phyloP scores from a whole-genome alignment of 176 grass and related monocot species.

The Musa schizocarpa region DNA sequence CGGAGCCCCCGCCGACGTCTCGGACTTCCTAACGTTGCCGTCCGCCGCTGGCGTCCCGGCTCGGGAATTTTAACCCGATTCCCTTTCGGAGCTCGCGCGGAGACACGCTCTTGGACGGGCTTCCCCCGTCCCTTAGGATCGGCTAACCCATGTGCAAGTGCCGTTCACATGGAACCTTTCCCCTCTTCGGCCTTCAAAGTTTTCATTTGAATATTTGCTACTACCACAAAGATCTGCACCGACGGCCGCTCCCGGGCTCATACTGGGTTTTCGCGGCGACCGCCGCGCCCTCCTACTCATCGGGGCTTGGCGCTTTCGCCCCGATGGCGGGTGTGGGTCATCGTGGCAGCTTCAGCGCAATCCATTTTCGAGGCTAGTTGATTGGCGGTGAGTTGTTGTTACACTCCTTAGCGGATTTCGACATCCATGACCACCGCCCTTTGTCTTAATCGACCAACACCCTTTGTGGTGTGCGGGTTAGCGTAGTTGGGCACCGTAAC shows the following conservation, averaged over 20 bases:
- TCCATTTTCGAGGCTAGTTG: too few species aligned
- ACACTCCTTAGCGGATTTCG: too few species aligned
- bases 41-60: conserved; percentile 46
- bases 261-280: too few species aligned
- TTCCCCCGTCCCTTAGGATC: conserved; percentile 38
- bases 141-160: conserved; percentile 48
- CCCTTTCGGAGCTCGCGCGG: conserved; percentile 15
- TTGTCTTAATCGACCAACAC: conserved; percentile 53
- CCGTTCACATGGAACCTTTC: conserved; percentile 56
- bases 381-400: too few species aligned
- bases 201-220: conserved; percentile 66
- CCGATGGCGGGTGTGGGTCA: too few species aligned
- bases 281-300: too few species aligned
- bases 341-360: too few species aligned
- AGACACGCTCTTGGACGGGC: conserved; percentile 22
- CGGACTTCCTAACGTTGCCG: too few species aligned
- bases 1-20: too few species aligned
- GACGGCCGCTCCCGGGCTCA: conserved; percentile 46
- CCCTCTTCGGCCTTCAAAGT: conserved; percentile 54
- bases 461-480: conserved; percentile 41
- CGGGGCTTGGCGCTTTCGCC: too few species aligned
- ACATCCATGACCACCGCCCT: too few species aligned
- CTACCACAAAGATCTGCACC: conserved; percentile 54
- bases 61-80: conserved; percentile 33
- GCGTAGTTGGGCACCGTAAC: background rate